Evolutionary conservation across 1,139 yeast genomes (phyloP), one percentile per base, ranked within the genome.

Genomic region (Lodderomyces jiufengensis): DNA sequence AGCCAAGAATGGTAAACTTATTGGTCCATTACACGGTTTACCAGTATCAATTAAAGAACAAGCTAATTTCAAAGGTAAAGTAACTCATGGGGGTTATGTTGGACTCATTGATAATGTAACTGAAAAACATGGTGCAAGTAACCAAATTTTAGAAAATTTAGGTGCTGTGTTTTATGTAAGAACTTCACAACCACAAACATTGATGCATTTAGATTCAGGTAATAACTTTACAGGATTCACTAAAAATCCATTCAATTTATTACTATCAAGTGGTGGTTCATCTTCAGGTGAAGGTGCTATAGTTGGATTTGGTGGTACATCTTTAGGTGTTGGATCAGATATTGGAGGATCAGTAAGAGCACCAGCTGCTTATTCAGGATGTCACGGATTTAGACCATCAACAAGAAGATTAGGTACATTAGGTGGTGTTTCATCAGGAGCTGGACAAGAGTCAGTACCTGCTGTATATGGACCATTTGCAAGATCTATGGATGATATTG

Each of bases 11-110:
- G 88, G 90, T 13, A 74, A 77, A 49, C 61, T 80, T 0, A 57
- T 78, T 37, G 94, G 95, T 30, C 87, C 88, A 6, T 65, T 84
- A 41, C 94, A 84, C 49, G 94, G 94, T 12, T 62, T 84, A 27
- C 94, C 94, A n/a, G 60, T 84, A 26, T 82, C 92, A 1, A 61
- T 84, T 41, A 84, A 84, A 51, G 94, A 84, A 55, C 90, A 83
- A 48, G 73, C 80, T 61, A 70, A 73, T 43, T 77, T 66, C 51
- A 68, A 63, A 37, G 81, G 77, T 15, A 76, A 63, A 46, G 63
- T 72, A 47, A 76, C 85, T 23, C 79, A 78, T 49, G 85, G 79
- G 32, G 75, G 82, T 12, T 80, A 75, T 61, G 87, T 80, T 18
- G 68, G 76, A 2, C 54, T 63, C 52, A 56, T 81, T 29, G 75